Percentiles rank a stretch among this genome's conserved stretches.
Conservation (phyloP, 1,284 basidiomycete genomes). For the Cutaneotrichosporon curvatum region DNA sequence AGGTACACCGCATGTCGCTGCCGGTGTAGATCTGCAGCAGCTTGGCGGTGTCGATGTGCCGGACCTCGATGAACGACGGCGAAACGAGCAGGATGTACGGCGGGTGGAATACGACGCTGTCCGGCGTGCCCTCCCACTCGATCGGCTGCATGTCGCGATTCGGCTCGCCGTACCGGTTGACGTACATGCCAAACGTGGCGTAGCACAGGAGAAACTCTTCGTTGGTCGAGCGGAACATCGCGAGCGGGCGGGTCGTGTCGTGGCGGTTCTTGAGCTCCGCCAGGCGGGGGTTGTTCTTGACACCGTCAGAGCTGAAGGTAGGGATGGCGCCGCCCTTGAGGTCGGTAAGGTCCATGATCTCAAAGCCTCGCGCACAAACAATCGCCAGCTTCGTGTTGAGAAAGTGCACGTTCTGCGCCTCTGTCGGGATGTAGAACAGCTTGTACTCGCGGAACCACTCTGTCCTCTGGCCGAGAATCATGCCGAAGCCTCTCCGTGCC, state of each 20-base stretch:
- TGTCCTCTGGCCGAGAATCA: constrained; percentile 66
- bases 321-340: constrained; percentile 80
- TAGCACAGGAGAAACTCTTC: constrained; percentile 91
- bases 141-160: constrained; percentile 64
- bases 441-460: constrained; percentile 91
- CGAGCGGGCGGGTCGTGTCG: constrained; percentile 69
- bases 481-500: constrained; percentile 57
- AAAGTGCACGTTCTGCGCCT: constrained; percentile 83
- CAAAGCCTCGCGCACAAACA: constrained; percentile 86
- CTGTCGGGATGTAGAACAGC: constrained; percentile 87
- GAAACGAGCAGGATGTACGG: constrained; percentile 89
- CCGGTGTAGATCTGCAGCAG: constrained; percentile 83
- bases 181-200: constrained; percentile 74
- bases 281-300: constrained; percentile 61
- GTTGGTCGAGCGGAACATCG: constrained; percentile 82
- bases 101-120: constrained; percentile 76
- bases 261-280: constrained; percentile 70
- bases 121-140: constrained; percentile 91
- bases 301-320: constrained; percentile 54
- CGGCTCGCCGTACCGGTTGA: constrained; percentile 63
- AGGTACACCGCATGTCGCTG: constrained; percentile 73
- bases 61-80: constrained; percentile 83
- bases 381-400: constrained; percentile 85
- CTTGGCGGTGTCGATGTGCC: constrained; percentile 75
- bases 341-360: constrained; percentile 88